Base-by-base conservation (phyloP, 257 asterid genomes). In the Coffea eugenioides region DNA sequence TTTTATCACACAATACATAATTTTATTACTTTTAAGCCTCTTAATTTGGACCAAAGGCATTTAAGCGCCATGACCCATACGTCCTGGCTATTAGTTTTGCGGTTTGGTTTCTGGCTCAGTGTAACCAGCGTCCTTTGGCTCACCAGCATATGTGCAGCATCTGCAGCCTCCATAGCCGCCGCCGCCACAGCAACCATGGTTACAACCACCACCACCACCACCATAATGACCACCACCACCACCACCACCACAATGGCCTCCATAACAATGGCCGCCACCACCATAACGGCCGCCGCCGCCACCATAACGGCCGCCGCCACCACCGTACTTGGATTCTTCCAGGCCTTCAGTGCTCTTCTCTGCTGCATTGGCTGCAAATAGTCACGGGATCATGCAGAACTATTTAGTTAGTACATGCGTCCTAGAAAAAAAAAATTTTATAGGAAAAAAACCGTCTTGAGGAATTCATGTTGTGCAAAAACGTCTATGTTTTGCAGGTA, bases 61-160 rank as follows among this genome's bases (percentile, higher is more conserved):
- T 21, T 21, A 56, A 1, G n/a, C 62, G 4, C 4, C 43, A 39
- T 39, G 4, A 39, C 1, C 43, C 43, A 39, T 39, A 39, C 2
- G 43, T 2, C 43, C 43, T 56, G 23, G 74, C 36, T 70, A 20
- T 61, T 56, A 82, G 69, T 54, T 83, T 41, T 59, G 76, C 0
- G 83, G 80, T 62, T 74, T 65, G 46, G 73, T 23, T 82, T 78
- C 43, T 16, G 77, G 73, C 66, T 70, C 73, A 12, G 43, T 39
- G 43, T 39, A 39, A 4, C 43, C 43, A 1, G 59, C 69, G 16
- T 80, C 78, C 68, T 76, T 66, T 31, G 76, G 54, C 41, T 84
- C 72, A 62, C 80, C 79, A 25, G 80, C 45, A 73, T 79, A 77
- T 0, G 78, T 71, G 67, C 85, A 84, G 69, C 88, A 84, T 71